Base-by-base conservation (phyloP, 2,329 filamentous ascomycete genomes). In the Phoma sp. region DNA sequence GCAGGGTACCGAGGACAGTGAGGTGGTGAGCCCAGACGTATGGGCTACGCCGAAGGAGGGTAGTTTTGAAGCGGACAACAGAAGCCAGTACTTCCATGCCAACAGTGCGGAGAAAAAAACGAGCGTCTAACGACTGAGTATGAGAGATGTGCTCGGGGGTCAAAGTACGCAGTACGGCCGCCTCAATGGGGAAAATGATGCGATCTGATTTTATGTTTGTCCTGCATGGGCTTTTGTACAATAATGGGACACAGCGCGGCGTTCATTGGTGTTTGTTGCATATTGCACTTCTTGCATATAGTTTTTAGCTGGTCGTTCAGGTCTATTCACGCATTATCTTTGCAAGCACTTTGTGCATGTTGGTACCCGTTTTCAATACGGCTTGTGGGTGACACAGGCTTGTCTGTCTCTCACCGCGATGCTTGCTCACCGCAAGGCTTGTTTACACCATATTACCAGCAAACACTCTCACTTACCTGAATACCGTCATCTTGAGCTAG, bases 21-120 rank as follows among this genome's bases (percentile, higher is more conserved):
- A 71, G 14, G 65, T 66, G 1, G 52, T 57, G 7, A 72, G 67
- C 43, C 69, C 69, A 2, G 72, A 75, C 18, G 64, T 61, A 2
- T 75, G 69, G 69, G 68, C 67, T 5, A 75, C 72, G 54, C 72
- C 72, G 1, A 72, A 68, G 73, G 59, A 83, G 74, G 56, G 62
- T 48, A 10, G 33, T 14, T 49, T 54, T 36, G 51, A 42, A 9
- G 47, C 18, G 39, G 25, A 25, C 4, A 30, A 51, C 17, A 55
- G 47, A 0, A 66, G 61, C 53, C 34, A 39, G 38, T 69, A 62
- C 0, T 72, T 72, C 21, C 68, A 72, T 21, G 40, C 52, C 3
- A 26, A 9, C 9, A 12, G 36, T 32, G 15, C 17, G 30, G 26
- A 39, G 32, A 5, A 39, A 48, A 12, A 10, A 11, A 26, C 10